A percentile compares a stretch with the other conserved stretches of the same genome.
phyloP scores from a whole-genome alignment of 1,139 yeast genomes.

The Wickerhamiella pararugosa region DNA sequence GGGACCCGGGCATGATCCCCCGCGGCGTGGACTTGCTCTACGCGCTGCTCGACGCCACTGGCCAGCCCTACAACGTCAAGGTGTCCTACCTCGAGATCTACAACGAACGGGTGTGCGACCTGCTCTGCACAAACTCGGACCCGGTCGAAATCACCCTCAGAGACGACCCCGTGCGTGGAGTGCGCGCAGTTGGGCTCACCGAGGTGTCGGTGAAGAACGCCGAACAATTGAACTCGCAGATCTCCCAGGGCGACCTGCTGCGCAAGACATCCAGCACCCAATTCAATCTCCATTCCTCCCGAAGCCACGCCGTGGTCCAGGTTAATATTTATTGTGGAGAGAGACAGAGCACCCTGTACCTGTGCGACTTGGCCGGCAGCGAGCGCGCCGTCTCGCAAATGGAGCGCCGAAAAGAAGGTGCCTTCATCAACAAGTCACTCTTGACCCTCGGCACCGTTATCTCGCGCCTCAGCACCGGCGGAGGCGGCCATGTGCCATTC shows the following conservation, averaged over 20 bases:
- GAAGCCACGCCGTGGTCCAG: slow-evolving; percentile 87
- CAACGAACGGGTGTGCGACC: slow-evolving; percentile 71
- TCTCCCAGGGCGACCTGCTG: slow-evolving; percentile 54
- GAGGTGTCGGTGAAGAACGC: slow-evolving; percentile 43
- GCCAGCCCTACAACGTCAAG: slow-evolving; percentile 28
- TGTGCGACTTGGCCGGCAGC: slow-evolving; percentile 94
- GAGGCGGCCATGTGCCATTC: slow-evolving; percentile 56
- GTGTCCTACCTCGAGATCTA: slow-evolving; percentile 79
- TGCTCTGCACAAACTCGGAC: slow-evolving; percentile 28
- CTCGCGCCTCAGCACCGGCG: slow-evolving; percentile 36
- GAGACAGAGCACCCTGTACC: slow-evolving; percentile 50
- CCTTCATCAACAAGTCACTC: slow-evolving; percentile 78
- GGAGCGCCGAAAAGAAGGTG: slow-evolving; percentile 83
- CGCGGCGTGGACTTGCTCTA: slow-evolving; percentile 58
- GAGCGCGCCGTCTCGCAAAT: slow-evolving; percentile 75
- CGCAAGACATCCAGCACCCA: slow-evolving; percentile 83
- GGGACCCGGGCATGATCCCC: slow-evolving; percentile 70
- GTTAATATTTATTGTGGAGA: slow-evolving; percentile 35
- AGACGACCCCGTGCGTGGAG: slow-evolving; percentile 61
- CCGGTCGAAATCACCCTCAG: slow-evolving; percentile 49
- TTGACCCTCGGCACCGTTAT: slow-evolving; percentile 83
- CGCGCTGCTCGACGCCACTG: slow-evolving; percentile 23
- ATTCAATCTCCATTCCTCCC: slow-evolving; percentile 64
- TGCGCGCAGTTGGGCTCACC: slow-evolving; percentile 59
- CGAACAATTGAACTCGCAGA: slow-evolving; percentile 44